These are phyloP conservation scores for Fistulinella cinereoalba DNA, from an alignment of 1,284 basidiomycete genomes.

Conservation along the genomic window DNA sequence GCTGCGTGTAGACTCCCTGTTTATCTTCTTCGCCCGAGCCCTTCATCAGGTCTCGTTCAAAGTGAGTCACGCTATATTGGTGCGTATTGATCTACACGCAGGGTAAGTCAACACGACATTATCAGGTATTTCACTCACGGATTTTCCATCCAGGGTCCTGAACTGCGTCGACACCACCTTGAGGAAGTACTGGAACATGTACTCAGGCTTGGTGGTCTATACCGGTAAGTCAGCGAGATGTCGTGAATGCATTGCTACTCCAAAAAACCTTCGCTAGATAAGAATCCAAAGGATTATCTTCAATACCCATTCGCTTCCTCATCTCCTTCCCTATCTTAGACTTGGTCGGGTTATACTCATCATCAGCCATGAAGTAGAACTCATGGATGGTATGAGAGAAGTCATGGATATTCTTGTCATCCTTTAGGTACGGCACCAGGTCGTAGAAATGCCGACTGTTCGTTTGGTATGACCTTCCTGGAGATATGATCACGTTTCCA, in stretches of 20 bases:
- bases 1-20: slow-evolving; percentile 76
- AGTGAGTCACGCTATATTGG: slow-evolving; percentile 94
- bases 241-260: slow-evolving; percentile 1
- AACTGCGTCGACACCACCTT: slow-evolving; percentile 96
- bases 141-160: slow-evolving; percentile 72
- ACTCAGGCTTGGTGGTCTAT: slow-evolving; percentile 67
- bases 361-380: slow-evolving; percentile 82
- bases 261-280: slow-evolving; percentile 58
- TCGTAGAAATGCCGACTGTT: slow-evolving; percentile 85
- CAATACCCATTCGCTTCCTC: slow-evolving; percentile 75
- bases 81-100: slow-evolving; percentile 65
- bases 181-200: slow-evolving; percentile 97
- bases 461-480: slow-evolving; percentile 90
- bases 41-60: slow-evolving; percentile 84
- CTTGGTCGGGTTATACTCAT: slow-evolving; percentile 70
- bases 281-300: slow-evolving; percentile 79
- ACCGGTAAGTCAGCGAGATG: slow-evolving; percentile 6
- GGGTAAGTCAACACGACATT: slow-evolving; percentile 5
- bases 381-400: slow-evolving; percentile 90
- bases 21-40: slow-evolving; percentile 58
- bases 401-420: slow-evolving; percentile 86
- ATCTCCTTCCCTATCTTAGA: slow-evolving; percentile 60
- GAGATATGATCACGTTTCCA: slow-evolving; percentile 86
- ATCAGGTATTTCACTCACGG: slow-evolving; percentile 42
- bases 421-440: slow-evolving; percentile 91